Conservation (phyloP, 768 basidiomycete species). For the Mycena rosella region DNA sequence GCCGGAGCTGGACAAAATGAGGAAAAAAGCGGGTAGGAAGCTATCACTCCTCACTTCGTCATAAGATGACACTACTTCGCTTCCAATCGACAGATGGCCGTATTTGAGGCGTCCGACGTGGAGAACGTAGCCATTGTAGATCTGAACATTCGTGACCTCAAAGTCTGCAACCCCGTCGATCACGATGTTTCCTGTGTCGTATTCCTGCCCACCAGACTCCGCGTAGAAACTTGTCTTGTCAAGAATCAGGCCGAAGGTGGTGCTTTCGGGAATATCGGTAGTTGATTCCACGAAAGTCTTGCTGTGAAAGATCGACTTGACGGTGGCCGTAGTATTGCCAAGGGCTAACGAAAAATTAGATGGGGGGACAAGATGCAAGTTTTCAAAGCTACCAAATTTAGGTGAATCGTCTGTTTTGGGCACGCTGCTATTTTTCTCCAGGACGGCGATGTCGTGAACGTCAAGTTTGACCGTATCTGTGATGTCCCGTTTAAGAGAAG, state of each 20-base stretch:
- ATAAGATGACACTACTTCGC: constrained; percentile 89
- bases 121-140: constrained; percentile 94
- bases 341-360: constrained; percentile 61
- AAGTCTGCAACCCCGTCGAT: constrained; percentile 94
- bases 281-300: constrained; percentile 83
- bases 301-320: constrained; percentile 89
- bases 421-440: constrained; percentile 82
- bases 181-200: constrained; percentile 95
- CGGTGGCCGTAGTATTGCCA: constrained; percentile 79
- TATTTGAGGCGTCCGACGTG: constrained; percentile 94
- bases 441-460: constrained; percentile 91
- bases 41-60: constrained; percentile 76
- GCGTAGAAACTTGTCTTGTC: constrained; percentile 97
- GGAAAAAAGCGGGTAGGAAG: not conserved
- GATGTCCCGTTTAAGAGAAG: constrained; percentile 76
- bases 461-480: constrained; percentile 88
- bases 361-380: constrained; percentile 4
- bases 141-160: constrained; percentile 93
- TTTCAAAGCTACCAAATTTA: constrained; percentile 81
- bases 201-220: constrained; percentile 97
- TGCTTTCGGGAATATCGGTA: constrained; percentile 69
- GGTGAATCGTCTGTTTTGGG: constrained; percentile 93
- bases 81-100: constrained; percentile 82
- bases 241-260: constrained; percentile 87
- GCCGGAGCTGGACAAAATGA: constrained; percentile 70